Percentiles rank a stretch among this genome's conserved stretches.
Evolutionary conservation across 2,329 filamentous ascomycete genomes (phyloP).

Genomic region (Aspergillus neotritici): DNA sequence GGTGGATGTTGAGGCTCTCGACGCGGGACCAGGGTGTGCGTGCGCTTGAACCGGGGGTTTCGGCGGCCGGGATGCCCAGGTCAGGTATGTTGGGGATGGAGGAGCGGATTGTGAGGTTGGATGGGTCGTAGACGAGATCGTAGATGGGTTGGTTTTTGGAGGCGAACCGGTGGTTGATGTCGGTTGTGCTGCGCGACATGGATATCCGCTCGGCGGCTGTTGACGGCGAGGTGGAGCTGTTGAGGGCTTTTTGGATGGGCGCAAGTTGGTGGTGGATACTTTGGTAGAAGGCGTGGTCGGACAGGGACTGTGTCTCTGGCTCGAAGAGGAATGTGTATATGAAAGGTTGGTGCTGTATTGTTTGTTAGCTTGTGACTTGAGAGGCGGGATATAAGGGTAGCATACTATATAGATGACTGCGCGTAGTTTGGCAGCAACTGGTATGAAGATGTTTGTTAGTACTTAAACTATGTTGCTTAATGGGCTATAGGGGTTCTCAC

Average conservation of each 20-base stretch:
- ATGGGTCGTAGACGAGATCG: slow-evolving; percentile 57
- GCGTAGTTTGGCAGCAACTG: slow-evolving; percentile 25
- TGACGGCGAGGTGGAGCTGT: slow-evolving; percentile 42
- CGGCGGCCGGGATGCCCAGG: slow-evolving; percentile 36
- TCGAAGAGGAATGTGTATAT: slow-evolving; percentile 49
- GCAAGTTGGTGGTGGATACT: slow-evolving; percentile 46
- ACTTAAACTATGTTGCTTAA: slow-evolving; percentile 1
- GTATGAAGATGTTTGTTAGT: neutral
- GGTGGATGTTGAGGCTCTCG: slow-evolving; percentile 58
- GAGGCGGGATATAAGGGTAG: neutral
- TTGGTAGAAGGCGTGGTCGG: slow-evolving; percentile 42
- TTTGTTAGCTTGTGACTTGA: slow-evolving; percentile 6
- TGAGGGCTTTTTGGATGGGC: slow-evolving; percentile 43
- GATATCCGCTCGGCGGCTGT: slow-evolving; percentile 37
- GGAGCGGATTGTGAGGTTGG: slow-evolving; percentile 53
- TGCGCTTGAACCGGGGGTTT: slow-evolving; percentile 6
- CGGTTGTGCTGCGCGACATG: slow-evolving; percentile 26
- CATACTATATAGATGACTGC: slow-evolving; percentile 42
- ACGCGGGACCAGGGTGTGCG: slow-evolving; percentile 45
- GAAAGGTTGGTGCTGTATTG: slow-evolving; percentile 43
- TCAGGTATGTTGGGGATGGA: slow-evolving; percentile 61
- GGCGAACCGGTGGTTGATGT: slow-evolving; percentile 26
- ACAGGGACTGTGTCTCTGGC: slow-evolving; percentile 36
- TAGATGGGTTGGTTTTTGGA: slow-evolving; percentile 45
- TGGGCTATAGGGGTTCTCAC: slow-evolving; percentile 4